Evolutionary conservation across 495 filamentous ascomycete genomes (phyloP), one percentile per base, ranked within the genome.

Genomic region (Penicillium dipodomyicola): DNA sequence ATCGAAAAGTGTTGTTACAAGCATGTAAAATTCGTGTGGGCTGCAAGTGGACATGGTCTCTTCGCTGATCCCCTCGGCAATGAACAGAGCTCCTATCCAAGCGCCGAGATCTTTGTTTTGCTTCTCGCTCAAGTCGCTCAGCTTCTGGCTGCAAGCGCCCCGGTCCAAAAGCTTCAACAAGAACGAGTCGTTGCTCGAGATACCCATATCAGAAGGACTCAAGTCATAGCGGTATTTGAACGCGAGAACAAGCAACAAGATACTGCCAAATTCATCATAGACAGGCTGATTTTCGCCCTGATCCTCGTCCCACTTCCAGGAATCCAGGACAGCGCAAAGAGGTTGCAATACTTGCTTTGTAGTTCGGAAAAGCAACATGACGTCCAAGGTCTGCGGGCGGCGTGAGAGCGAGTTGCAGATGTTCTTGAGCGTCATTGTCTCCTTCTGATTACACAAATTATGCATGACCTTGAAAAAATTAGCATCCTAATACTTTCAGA

Each of bases 191-290:
- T 73, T 74, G 49, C 60, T 74, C 52, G 71, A 70, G 39, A 80
- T 83, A 12, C 79, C 90, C 17, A 96, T 73, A 46, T 96, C 91
- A 19, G 82, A 70, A 1, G 78, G 71, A 0, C 79, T 82, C 20
- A 98, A 73, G 39, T 85, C 81, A 64, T 96, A 97, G 15, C 95
- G 91, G 63, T 94, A 84, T 52, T 89, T 84, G 61, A 96, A 88
- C 0, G 88, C 87, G 19, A 96, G 72, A 0, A 96, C 80, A 2
- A 98, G 76, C 3, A 97, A 80, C 7, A 97, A 75, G 15, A 97
- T 87, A 41, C 89, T 88, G 0, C 92, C 91, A 57, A 97, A 98
- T 58, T 98, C 95, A 60, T 97, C 93, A 64, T 97, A 97, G 2
- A 96, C 88, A 0, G 93, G 94, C 66, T 97, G 92, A 62, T 94